Conservation (phyloP, 768 basidiomycete genomes). For the Suillus tomentosus region DNA sequence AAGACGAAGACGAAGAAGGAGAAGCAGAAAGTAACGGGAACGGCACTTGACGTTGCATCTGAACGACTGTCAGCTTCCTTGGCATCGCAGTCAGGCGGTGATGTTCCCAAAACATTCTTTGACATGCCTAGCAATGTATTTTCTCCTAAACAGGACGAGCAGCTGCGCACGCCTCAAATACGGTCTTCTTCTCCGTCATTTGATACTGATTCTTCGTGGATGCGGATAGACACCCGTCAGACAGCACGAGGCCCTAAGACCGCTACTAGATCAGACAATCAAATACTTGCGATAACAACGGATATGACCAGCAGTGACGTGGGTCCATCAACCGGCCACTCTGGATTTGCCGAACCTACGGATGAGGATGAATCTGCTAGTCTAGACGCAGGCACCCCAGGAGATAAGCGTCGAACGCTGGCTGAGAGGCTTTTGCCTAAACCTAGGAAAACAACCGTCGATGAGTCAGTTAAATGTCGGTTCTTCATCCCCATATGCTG, state of each 20-base stretch:
- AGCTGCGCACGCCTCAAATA: constrained; percentile 27
- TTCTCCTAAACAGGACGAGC: constrained; percentile 32
- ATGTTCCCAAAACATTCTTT: constrained; percentile 20
- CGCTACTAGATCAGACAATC: constrained; percentile 12
- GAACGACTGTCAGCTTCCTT: constrained; percentile 6
- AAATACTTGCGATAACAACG: constrained; percentile 27
- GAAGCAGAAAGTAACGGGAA: background rate
- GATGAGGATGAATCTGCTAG: constrained; percentile 31
- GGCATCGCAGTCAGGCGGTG: constrained; percentile 13
- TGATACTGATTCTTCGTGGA: constrained; percentile 70
- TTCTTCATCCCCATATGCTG: background rate
- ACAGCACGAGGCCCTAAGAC: constrained; percentile 14
- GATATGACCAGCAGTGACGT: constrained; percentile 49
- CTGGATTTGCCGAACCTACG: constrained; percentile 37
- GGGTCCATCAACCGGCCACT: constrained; percentile 50
- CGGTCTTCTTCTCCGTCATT: constrained; percentile 25
- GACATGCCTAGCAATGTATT: constrained; percentile 11
- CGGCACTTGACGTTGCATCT: constrained; percentile 11
- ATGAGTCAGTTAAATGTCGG: constrained; percentile 53
- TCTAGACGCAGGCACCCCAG: constrained; percentile 37
- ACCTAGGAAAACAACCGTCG: constrained; percentile 63
- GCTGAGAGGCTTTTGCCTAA: constrained; percentile 69
- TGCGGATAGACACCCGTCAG: constrained; percentile 58
- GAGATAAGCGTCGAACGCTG: constrained; percentile 42
- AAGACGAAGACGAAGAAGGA: constrained; percentile 41